Conservation (phyloP, 306 rosid species). For the Betula pendula region DNA sequence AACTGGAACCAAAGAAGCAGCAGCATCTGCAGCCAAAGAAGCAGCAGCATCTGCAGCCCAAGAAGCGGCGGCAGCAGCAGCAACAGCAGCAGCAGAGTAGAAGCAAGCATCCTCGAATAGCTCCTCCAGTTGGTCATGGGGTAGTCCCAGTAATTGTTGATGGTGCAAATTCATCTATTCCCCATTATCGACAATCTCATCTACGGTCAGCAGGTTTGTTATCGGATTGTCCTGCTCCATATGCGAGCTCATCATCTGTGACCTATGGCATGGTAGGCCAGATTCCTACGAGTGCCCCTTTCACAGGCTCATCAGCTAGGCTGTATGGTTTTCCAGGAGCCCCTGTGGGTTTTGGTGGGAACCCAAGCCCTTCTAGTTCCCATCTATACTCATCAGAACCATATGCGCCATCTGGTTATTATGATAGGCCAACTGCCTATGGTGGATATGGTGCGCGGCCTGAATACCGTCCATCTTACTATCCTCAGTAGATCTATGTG, state of each 20-base stretch:
- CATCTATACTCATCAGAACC: slow-evolving; percentile 45
- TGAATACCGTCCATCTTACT: slow-evolving; percentile 49
- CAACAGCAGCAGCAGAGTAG: slow-evolving; percentile 40
- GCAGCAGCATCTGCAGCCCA: slow-evolving; percentile 27
- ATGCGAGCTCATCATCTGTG: slow-evolving; percentile 42
- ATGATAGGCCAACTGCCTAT: slow-evolving; percentile 43
- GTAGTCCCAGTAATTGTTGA: slow-evolving; percentile 32
- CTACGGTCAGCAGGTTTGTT: slow-evolving; percentile 52
- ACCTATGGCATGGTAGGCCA: slow-evolving; percentile 50
- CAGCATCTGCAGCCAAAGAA: slow-evolving; percentile 28
- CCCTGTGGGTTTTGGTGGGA: slow-evolving; percentile 48
- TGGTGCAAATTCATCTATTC: slow-evolving; percentile 29
- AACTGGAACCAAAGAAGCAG: slow-evolving; percentile 32
- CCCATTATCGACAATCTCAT: slow-evolving; percentile 47
- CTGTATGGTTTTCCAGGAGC: slow-evolving; percentile 50
- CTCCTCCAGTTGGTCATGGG: slow-evolving; percentile 38
- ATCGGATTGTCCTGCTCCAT: slow-evolving; percentile 44
- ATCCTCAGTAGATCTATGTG: slow-evolving; percentile 49
- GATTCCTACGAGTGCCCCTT: slow-evolving; percentile 41
- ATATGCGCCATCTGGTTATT: slow-evolving; percentile 43
- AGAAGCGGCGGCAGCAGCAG: slow-evolving; percentile 17
- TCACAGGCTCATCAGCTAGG: slow-evolving; percentile 52
- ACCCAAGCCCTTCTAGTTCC: slow-evolving; percentile 48
- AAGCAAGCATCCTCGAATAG: slow-evolving; percentile 48
- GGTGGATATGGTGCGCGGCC: slow-evolving; percentile 55